Conservation (phyloP, 495 filamentous ascomycete genomes). For the Hyaloscypha bicolor region DNA sequence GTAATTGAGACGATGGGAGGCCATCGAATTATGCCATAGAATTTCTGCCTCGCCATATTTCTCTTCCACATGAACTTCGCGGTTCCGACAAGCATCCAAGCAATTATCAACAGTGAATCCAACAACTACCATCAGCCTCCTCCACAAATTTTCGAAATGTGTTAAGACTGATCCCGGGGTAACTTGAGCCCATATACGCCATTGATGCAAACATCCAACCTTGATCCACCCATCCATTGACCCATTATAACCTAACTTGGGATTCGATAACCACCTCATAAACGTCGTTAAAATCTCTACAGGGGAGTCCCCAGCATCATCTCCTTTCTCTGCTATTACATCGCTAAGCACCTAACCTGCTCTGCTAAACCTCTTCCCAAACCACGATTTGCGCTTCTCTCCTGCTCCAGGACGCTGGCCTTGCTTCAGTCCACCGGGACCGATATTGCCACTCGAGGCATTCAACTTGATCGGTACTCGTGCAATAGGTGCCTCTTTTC, state of each 20-base stretch:
- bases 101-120: slow-evolving; percentile 1
- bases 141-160: not conserved
- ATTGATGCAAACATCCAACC: slow-evolving; percentile 24
- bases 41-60: not conserved
- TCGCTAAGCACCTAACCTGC: slow-evolving; percentile 32
- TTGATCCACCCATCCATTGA: slow-evolving; percentile 1
- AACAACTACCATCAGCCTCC: not conserved
- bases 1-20: not conserved
- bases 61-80: not conserved
- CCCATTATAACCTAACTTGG: slow-evolving; percentile 16
- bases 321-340: not conserved
- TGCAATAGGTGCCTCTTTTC: slow-evolving; percentile 38
- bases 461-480: slow-evolving; percentile 39
- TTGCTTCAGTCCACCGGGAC: not conserved
- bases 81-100: not conserved
- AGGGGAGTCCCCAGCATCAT: slow-evolving; percentile 3
- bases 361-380: slow-evolving; percentile 80
- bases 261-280: slow-evolving; percentile 14
- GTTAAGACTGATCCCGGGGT: slow-evolving; percentile 9
- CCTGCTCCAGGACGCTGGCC: slow-evolving; percentile 21
- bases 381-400: slow-evolving; percentile 88
- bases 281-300: slow-evolving; percentile 18
- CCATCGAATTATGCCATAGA: not conserved
- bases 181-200: slow-evolving; percentile 22
- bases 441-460: slow-evolving; percentile 20